phyloP scores from a whole-genome alignment of 1,139 yeast genomes.

The Candida glucosophila region DNA sequence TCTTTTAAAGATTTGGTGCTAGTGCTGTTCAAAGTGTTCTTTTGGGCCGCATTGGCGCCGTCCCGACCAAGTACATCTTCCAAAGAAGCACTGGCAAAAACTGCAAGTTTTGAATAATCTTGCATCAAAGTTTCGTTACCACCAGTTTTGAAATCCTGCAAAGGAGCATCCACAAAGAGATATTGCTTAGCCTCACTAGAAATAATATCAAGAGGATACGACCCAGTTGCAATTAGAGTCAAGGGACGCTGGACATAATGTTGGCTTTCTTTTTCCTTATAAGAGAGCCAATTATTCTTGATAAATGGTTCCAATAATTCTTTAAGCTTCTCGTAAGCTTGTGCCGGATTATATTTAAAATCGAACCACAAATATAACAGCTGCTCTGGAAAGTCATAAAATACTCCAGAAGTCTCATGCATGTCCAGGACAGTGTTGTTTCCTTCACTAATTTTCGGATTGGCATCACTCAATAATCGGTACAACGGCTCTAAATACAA shows the following conservation, averaged over 20 bases:
- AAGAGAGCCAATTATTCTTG: conserved; percentile 24
- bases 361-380: conserved; percentile 36
- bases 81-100: conserved; percentile 30
- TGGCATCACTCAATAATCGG: conserved; percentile 39
- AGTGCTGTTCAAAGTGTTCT: conserved; percentile 11
- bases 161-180: conserved; percentile 32
- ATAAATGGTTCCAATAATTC: conserved; percentile 24
- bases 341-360: conserved; percentile 28
- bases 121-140: conserved; percentile 10
- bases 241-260: conserved; percentile 25
- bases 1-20: conserved; percentile 14
- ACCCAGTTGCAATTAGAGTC: conserved; percentile 33
- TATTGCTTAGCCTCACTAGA: conserved; percentile 20
- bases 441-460: conserved; percentile 15
- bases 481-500: conserved; percentile 50
- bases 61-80: conserved; percentile 20
- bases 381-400: conserved; percentile 31
- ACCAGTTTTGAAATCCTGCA: conserved; percentile 14
- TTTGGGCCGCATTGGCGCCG: conserved; percentile 6
- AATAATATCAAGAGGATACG: conserved; percentile 25
- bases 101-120: conserved; percentile 18
- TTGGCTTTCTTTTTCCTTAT: conserved; percentile 19
- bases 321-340: conserved; percentile 22
- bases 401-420: conserved; percentile 19
- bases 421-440: conserved; percentile 8